Conservation (phyloP, 352 stramenopile species). For the Saprolegnia diclina region DNA sequence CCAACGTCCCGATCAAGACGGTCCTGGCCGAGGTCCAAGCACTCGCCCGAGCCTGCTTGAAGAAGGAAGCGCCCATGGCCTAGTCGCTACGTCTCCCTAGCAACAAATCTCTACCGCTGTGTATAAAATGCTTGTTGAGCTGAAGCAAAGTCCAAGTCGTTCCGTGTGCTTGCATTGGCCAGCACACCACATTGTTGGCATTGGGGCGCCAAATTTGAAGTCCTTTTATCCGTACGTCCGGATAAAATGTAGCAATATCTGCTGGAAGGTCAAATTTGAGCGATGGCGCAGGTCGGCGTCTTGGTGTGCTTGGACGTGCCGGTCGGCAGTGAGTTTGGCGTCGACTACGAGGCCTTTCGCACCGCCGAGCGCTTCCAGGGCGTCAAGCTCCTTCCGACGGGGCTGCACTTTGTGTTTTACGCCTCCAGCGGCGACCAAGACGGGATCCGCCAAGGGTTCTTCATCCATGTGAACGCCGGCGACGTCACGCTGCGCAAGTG, state of each 20-base stretch:
- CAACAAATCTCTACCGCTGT: too few species aligned
- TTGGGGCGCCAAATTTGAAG: background rate
- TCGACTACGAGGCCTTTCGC: conserved; percentile 84
- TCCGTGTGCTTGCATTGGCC: too few species aligned
- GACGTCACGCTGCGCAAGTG: conserved; percentile 75
- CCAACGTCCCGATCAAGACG: conserved; percentile 15
- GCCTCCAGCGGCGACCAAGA: conserved; percentile 66
- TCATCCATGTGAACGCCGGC: conserved; percentile 50
- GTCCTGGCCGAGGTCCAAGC: conserved; percentile 16
- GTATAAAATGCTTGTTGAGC: too few species aligned
- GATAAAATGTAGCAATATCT: background rate
- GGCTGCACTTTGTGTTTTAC: conserved; percentile 80
- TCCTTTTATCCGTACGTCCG: background rate
- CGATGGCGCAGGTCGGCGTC: too few species aligned
- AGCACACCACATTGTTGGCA: too few species aligned
- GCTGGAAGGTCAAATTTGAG: too few species aligned
- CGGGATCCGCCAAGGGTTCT: conserved; percentile 78
- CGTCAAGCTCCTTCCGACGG: conserved; percentile 79
- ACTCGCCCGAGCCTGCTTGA: background rate
- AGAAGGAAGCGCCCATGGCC: background rate
- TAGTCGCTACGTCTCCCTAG: background rate
- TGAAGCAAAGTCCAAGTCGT: too few species aligned
- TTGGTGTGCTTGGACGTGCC: conserved; percentile 82
- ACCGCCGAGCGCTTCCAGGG: conserved; percentile 71
- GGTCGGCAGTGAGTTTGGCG: conserved; percentile 64